Percentiles rank a stretch among this genome's conserved stretches.
Evolutionary conservation across 2,329 filamentous ascomycete species (phyloP).

Genomic region (Pseudogymnoascus sp.): DNA sequence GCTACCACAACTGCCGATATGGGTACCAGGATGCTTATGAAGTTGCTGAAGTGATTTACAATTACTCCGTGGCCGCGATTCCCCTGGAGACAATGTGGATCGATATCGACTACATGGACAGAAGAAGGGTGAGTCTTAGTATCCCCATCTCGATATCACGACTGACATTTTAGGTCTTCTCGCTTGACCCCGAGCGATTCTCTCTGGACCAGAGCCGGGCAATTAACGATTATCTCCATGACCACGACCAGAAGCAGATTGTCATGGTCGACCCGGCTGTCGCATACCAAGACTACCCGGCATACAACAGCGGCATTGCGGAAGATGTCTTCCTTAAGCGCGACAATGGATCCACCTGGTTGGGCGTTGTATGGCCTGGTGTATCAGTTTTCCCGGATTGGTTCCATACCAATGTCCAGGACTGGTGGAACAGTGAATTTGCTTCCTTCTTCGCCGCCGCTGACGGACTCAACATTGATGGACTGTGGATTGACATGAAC

Average conservation of each 20-base stretch:
- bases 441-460: slow-evolving; percentile 51
- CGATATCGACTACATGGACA: slow-evolving; percentile 53
- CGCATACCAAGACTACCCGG: slow-evolving; percentile 40
- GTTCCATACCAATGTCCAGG: slow-evolving; percentile 56
- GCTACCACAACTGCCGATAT: slow-evolving; percentile 55
- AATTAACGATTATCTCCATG: slow-evolving; percentile 57
- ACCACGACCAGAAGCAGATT: slow-evolving; percentile 59
- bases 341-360: slow-evolving; percentile 46
- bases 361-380: slow-evolving; percentile 71
- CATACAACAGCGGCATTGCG: slow-evolving; percentile 44
- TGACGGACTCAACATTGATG: slow-evolving; percentile 65
- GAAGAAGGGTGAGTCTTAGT: slow-evolving; percentile 31
- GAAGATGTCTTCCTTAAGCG: slow-evolving; percentile 40
- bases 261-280: slow-evolving; percentile 70
- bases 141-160: not conserved
- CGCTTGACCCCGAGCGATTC: slow-evolving; percentile 55
- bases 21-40: slow-evolving; percentile 55
- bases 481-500: slow-evolving; percentile 68
- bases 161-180: slow-evolving; percentile 40
- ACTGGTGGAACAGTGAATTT: slow-evolving; percentile 66
- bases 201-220: slow-evolving; percentile 53
- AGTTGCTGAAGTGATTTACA: slow-evolving; percentile 58
- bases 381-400: slow-evolving; percentile 67
- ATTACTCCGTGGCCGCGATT: slow-evolving; percentile 56
- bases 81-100: slow-evolving; percentile 65